Evolutionary conservation across 116 monocot genomes (phyloP).

Genomic region (Cymodocea nodosa): DNA sequence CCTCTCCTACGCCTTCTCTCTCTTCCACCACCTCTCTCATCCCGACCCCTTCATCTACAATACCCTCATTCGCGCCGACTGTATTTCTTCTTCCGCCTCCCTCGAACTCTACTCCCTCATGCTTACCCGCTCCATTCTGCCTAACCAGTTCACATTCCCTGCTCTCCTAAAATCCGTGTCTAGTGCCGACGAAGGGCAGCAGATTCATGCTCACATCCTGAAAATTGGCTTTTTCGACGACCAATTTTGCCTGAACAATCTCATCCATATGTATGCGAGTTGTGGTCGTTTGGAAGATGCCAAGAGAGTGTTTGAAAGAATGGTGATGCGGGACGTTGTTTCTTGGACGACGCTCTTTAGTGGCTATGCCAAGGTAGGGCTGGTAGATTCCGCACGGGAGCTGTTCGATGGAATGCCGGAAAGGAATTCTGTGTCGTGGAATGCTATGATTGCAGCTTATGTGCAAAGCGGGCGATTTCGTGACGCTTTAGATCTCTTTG

Average conservation of each 20-base stretch:
- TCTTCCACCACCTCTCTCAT: conserved; percentile 7
- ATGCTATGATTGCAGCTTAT: conserved; percentile 47
- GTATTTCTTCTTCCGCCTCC: neutral
- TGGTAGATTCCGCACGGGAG: conserved; percentile 12
- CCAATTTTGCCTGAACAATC: conserved; percentile 16
- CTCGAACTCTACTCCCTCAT: conserved; percentile 23
- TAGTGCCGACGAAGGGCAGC: conserved; percentile 5
- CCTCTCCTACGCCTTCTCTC: conserved; percentile 21
- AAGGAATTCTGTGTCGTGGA: conserved; percentile 36
- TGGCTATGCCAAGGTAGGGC: conserved; percentile 17
- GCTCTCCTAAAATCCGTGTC: conserved; percentile 23
- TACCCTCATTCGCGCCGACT: conserved; percentile 19
- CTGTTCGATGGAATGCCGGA: conserved; percentile 30
- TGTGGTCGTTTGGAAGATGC: conserved; percentile 10
- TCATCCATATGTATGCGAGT: conserved; percentile 20
- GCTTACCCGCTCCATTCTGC: conserved; percentile 21
- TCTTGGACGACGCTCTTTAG: conserved; percentile 38
- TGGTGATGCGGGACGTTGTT: conserved; percentile 19
- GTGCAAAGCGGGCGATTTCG: conserved; percentile 23
- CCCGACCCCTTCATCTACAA: conserved; percentile 40
- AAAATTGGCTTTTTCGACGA: conserved; percentile 33
- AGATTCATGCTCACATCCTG: conserved; percentile 38
- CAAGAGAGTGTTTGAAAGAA: conserved; percentile 19
- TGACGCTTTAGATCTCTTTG: conserved; percentile 32
- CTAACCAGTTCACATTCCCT: conserved; percentile 43